phyloP scores from a whole-genome alignment of 139 green algal species.

The Gonium pectorale region DNA sequence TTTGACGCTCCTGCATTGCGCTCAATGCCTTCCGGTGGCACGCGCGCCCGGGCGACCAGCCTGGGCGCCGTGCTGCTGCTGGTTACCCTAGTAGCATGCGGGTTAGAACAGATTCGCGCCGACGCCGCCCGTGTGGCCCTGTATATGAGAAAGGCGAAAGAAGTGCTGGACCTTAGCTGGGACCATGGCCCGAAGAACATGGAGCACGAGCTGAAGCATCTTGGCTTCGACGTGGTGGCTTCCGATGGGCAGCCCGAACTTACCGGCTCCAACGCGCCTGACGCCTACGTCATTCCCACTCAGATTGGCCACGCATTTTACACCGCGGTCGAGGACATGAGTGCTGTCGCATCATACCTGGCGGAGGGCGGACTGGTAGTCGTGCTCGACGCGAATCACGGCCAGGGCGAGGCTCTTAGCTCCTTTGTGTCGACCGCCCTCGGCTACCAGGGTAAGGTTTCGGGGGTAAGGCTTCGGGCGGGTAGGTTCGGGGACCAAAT shows the following conservation, averaged over 20 bases:
- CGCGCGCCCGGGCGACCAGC: background rate
- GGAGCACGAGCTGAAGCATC: background rate
- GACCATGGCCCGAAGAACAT: background rate
- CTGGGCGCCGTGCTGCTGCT: background rate
- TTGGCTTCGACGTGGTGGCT: background rate
- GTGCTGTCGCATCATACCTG: background rate
- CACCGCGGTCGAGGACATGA: background rate
- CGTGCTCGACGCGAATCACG: background rate
- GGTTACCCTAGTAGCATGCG: no score
- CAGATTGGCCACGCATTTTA: constrained; percentile 17
- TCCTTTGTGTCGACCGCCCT: constrained; percentile 15
- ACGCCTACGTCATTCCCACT: constrained; percentile 33
- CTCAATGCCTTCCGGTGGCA: no score
- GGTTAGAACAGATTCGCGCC: background rate
- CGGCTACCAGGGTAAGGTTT: background rate
- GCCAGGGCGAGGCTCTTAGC: background rate
- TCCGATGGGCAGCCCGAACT: constrained; percentile 39
- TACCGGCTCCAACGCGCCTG: constrained; percentile 7
- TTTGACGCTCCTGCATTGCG: no score
- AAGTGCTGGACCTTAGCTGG: constrained; percentile 20
- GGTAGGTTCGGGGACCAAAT: background rate
- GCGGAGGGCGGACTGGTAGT: background rate
- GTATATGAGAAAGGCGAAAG: constrained; percentile 12
- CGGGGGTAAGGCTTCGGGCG: no score
- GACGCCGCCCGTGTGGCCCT: background rate